Conservation (phyloP, 1,284 basidiomycete genomes). For the Malassezia caprae region DNA sequence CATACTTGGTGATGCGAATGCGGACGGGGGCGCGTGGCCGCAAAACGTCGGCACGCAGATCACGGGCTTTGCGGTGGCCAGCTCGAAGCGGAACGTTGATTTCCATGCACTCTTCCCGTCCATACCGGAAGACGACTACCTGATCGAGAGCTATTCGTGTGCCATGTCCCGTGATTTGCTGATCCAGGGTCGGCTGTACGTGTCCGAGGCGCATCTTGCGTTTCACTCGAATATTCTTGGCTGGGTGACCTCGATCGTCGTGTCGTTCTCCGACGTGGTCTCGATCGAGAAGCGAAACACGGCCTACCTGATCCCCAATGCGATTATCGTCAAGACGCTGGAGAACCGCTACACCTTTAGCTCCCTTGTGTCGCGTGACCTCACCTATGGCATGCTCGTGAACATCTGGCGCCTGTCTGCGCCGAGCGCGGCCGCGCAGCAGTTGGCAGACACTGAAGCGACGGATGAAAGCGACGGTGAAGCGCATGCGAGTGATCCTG, state of each 20-base stretch:
- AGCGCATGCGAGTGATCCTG: not conserved
- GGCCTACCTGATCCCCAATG: conserved; percentile 95
- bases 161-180: conserved; percentile 90
- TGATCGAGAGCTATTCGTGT: conserved; percentile 98
- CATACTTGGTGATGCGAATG: not conserved
- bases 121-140: conserved; percentile 86
- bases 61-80: conserved; percentile 85
- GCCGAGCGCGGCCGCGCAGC: conserved; percentile 53
- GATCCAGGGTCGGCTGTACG: conserved; percentile 88
- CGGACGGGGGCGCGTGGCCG: conserved; percentile 10
- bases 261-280: conserved; percentile 82
- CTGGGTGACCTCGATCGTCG: conserved; percentile 90
- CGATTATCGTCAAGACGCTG: conserved; percentile 77
- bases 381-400: conserved; percentile 86
- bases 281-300: conserved; percentile 96
- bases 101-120: conserved; percentile 82
- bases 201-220: conserved; percentile 94
- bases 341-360: conserved; percentile 75
- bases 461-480: conserved; percentile 4
- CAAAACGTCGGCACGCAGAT: conserved; percentile 34
- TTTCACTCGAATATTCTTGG: conserved; percentile 99
- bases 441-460: conserved; percentile 22
- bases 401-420: conserved; percentile 90
- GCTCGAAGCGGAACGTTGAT: conserved; percentile 83
- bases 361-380: conserved; percentile 89